Evolutionary conservation across 129 eudicot genomes (phyloP).

Genomic region (Chrysanthemum makinoi): DNA sequence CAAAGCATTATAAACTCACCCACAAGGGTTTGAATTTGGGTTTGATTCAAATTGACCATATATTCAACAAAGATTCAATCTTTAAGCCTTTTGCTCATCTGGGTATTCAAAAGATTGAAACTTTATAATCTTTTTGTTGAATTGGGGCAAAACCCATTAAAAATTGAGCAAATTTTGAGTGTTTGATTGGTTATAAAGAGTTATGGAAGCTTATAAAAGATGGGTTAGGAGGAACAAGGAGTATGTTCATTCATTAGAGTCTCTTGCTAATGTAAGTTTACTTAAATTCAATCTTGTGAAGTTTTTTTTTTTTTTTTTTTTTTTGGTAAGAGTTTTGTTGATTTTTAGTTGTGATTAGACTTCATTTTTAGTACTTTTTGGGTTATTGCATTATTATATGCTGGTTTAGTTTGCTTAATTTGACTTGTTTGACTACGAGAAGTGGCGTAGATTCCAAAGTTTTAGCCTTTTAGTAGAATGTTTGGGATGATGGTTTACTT

Average conservation of each 20-base stretch:
- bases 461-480: too few relatives aligned
- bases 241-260: constrained; percentile 75
- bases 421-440: neutral
- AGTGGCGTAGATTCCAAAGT: too few relatives aligned
- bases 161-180: constrained; percentile 15
- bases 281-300: neutral
- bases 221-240: constrained; percentile 90
- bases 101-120: constrained; percentile 14
- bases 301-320: neutral
- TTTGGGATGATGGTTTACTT: too few relatives aligned
- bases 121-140: neutral
- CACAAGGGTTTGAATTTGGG: constrained; percentile 21
- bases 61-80: constrained; percentile 12
- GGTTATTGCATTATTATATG: too few relatives aligned
- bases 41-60: constrained; percentile 27
- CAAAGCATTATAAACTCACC: constrained; percentile 2
- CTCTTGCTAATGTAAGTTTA: constrained; percentile 84
- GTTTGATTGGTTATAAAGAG: neutral
- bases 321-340: neutral
- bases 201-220: constrained; percentile 92
- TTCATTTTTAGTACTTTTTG: too few relatives aligned
- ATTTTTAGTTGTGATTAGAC: constrained; percentile 3
- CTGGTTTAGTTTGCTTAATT: too few relatives aligned
- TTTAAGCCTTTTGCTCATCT: constrained; percentile 3
- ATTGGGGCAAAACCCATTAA: constrained; percentile 20